Evolutionary conservation across 2,329 filamentous ascomycete species (phyloP), one percentile per base, ranked within the genome.

Genomic region (Pezicula rhizophila): DNA sequence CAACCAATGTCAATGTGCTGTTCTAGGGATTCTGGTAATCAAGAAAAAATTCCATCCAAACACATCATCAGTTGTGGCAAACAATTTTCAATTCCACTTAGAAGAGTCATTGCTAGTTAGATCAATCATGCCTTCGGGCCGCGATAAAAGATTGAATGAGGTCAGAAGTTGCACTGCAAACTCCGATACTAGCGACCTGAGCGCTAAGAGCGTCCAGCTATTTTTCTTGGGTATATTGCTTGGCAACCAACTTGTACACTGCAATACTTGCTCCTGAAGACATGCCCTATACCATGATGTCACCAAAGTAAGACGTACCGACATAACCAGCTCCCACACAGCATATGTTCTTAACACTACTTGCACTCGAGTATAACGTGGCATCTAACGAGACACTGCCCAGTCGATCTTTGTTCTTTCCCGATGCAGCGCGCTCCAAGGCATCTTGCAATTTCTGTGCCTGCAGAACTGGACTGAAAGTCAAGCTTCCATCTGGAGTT

Each of bases 301-400:
- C 11, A 43, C 7, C 4, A n/a, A 23, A 10, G 8, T 17, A 33
- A 35, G 37, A 73, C 82, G 60, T 73, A 87, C 82, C 84, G 55
- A 89, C 83, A 64, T 89, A 89, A 57, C 85, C 85, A 57, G 85
- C 85, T 44, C 85, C 85, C 53, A 89, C 80, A 62, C 83, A 88
- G 67, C 85, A 88, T 46, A 89, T 81, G 60, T 79, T 83, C 59
- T 69, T 70, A 35, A 84, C 66, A 8, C 17, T 37, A 15, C 5
- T 18, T 6, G 15, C 15, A 23, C 33, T 35, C 17, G 39, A 23
- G 6, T 42, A 25, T 11, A 53, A 17, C 14, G 33, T 43, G 7
- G 46, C 48, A 18, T 46, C 45, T 11, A 50, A 20, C 17, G 49
- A 50, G 26, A 43, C 37, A 12, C 39, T 51, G 12, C 42, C 46